Evolutionary conservation across 2,329 filamentous ascomycete species (phyloP), one percentile per base, ranked within the genome.

Genomic region (Fonsecaea monophora): DNA sequence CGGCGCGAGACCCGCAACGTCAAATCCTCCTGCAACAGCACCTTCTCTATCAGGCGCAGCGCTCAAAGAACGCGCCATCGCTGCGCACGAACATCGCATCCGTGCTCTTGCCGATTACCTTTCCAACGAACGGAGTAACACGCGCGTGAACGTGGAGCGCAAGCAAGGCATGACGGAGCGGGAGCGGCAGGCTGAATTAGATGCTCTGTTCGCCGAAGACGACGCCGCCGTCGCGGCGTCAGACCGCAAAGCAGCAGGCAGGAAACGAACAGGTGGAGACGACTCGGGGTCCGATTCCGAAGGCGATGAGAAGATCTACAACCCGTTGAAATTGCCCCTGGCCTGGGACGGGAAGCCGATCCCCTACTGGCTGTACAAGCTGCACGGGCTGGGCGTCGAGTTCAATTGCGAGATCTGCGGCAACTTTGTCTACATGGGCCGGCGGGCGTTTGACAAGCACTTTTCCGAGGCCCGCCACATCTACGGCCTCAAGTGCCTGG

Each of bases 341-440:
- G 94, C 92, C 2, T 99, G 96, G 96, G 95, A 99, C 73, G 95
- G 96, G 73, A 99, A 99, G 77, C 95, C 96, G 0, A 99, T 99
- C 74, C 95, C 96, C 0, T 99, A 95, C 83, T 99, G 95, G 95
- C 86, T 99, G 15, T 99, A 98, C 84, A 95, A 97, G 73, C 85
- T 99, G 15, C 95, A 99, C 76, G 95, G 95, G 1, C 83, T 99
- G 32, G 95, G 95, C 8, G 93, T 97, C 12, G 95, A 99, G 74
- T 97, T 97, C 73, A 86, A 91, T 0, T 99, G 95, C 82, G 94
- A 99, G 77, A 92, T 99, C 64, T 99, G 95, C 76, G 95, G 95
- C 64, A 98, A 98, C 79, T 97, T 93, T 75, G 93, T 97, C n/a
- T 98, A 98, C 82, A 97, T 97, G 91, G 95, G 95, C 15, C 87